Evolutionary conservation across 73 alveolate species (phyloP).

Genomic region (Tetrahymena borealis): DNA sequence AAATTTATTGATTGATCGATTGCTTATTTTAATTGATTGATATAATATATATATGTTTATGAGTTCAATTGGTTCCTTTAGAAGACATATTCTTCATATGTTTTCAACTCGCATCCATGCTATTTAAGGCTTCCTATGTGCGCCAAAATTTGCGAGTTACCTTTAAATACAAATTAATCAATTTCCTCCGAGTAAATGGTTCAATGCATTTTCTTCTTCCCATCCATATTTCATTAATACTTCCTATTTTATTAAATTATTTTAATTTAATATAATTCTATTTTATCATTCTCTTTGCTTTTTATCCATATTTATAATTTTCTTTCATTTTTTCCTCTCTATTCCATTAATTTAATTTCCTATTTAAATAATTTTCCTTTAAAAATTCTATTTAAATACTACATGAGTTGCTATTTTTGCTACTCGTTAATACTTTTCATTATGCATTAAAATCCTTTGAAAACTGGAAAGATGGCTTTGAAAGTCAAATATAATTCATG

Average conservation of each 20-base stretch:
- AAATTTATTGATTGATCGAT: background rate
- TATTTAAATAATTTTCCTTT: too few relatives aligned
- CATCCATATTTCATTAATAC: constrained; percentile 42
- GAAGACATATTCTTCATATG: background rate
- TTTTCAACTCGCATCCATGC: background rate
- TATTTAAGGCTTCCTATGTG: background rate
- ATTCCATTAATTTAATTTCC: too few relatives aligned
- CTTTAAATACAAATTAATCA: background rate
- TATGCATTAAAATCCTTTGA: too few relatives aligned
- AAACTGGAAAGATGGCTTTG: too few relatives aligned
- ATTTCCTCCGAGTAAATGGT: constrained; percentile 38
- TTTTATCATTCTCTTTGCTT: too few relatives aligned
- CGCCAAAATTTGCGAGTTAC: background rate
- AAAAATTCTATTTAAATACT: too few relatives aligned
- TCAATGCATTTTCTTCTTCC: constrained; percentile 54
- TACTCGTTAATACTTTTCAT: too few relatives aligned
- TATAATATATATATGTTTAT: background rate
- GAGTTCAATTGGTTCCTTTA: background rate
- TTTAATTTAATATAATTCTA: background rate
- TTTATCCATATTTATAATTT: too few relatives aligned
- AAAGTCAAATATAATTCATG: too few relatives aligned
- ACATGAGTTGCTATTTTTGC: too few relatives aligned
- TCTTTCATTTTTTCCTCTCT: too few relatives aligned
- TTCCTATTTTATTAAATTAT: constrained; percentile 9
- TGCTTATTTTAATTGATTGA: background rate